A percentile compares a stretch with the other conserved stretches of the same genome.
Evolutionary conservation across 441 rosid species (phyloP).

Genomic region (Mallotus japonicus): DNA sequence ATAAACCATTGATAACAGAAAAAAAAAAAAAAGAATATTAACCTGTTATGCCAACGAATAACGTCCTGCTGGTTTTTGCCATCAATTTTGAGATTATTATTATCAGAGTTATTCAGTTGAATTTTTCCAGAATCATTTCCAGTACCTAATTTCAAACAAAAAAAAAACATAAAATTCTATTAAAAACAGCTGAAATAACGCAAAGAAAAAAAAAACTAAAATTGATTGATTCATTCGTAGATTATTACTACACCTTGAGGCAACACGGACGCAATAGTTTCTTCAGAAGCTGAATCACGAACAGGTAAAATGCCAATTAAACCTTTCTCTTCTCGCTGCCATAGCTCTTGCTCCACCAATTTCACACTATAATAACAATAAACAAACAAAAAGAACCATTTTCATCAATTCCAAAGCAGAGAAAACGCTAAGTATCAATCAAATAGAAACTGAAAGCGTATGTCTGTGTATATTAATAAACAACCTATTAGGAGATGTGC

Average conservation of each 20-base stretch:
- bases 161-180: neutral
- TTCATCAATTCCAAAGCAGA: conserved; percentile 5
- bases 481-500: conserved; percentile 94
- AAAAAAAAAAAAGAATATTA: neutral
- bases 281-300: conserved; percentile 47
- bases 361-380: conserved; percentile 50
- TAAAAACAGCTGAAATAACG: neutral
- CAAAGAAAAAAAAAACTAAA: neutral
- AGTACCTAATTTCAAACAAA: conserved; percentile 31
- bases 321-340: conserved; percentile 99
- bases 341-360: conserved; percentile 97
- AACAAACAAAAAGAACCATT: neutral
- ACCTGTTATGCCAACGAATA: conserved; percentile 90
- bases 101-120: conserved; percentile 55
- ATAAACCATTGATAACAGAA: neutral
- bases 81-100: conserved; percentile 62
- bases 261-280: conserved; percentile 44
- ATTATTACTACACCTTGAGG: conserved; percentile 45
- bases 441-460: neutral
- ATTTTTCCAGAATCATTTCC: conserved; percentile 65
- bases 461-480: neutral
- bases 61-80: conserved; percentile 75
- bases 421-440: conserved; percentile 9
- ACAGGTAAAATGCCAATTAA: conserved; percentile 92
- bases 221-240: neutral